These are phyloP conservation scores for Skeletonema tropicum DNA, from an alignment of 108 stramenopile genomes.

Conservation along the genomic window DNA sequence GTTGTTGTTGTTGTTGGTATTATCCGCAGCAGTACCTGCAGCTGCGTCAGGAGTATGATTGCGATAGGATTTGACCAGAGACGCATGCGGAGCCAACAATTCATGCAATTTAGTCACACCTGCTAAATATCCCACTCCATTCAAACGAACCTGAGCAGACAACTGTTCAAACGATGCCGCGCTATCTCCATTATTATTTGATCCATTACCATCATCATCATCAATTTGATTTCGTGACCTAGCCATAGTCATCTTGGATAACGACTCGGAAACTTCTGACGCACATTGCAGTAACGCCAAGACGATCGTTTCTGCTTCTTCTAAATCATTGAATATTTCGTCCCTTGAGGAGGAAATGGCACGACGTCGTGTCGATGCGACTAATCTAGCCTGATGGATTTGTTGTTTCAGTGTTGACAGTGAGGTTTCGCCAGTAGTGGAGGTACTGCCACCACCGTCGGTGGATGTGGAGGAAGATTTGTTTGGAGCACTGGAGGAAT, in stretches of 20 bases:
- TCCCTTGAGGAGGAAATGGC: conserved; percentile 7
- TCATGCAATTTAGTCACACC: conserved; percentile 39
- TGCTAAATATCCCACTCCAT: conserved; percentile 41
- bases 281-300: conserved; percentile 30
- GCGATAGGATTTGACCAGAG: conserved; percentile 29
- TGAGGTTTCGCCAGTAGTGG: neutral
- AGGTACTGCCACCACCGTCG: neutral
- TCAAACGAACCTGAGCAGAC: conserved; percentile 16
- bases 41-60: conserved; percentile 4
- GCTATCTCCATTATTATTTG: neutral
- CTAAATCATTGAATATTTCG: conserved; percentile 26
- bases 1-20: no score
- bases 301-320: conserved; percentile 41
- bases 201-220: neutral
- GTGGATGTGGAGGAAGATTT: neutral
- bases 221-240: conserved; percentile 3
- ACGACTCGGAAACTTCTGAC: conserved; percentile 16
- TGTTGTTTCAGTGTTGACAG: neutral
- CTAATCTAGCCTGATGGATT: conserved; percentile 16
- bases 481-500: neutral
- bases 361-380: conserved; percentile 19
- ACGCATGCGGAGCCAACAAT: conserved; percentile 44
- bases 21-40: neutral
- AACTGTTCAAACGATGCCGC: conserved; percentile 23
- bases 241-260: conserved; percentile 41